Conservation (phyloP, 345 rosid genomes). For the Chamaenerion angustifolium region DNA sequence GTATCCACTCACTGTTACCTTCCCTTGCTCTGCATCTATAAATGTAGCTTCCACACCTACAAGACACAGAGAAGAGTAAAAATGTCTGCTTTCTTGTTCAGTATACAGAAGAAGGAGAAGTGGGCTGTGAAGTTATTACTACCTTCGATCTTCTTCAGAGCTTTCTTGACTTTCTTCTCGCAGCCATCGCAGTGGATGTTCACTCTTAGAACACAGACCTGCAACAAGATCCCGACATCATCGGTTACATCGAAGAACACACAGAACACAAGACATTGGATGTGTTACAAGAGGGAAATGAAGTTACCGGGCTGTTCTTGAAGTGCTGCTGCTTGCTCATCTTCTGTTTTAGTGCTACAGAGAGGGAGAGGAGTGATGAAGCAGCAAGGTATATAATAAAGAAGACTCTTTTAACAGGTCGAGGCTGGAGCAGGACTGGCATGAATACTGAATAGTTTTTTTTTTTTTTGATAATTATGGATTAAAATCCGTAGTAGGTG, state of each 20-base stretch:
- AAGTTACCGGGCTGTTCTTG: slow-evolving; percentile 4
- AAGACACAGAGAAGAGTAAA: slow-evolving; percentile 2
- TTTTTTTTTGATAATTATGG: too few relatives aligned
- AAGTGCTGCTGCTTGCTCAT: background rate
- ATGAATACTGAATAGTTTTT: too few relatives aligned
- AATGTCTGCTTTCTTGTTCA: too few relatives aligned
- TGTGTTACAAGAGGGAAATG: background rate
- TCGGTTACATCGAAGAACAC: background rate
- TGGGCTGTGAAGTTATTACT: background rate
- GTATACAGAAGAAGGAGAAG: too few relatives aligned
- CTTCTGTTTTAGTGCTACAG: background rate
- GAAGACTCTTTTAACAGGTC: too few relatives aligned
- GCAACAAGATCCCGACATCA: slow-evolving; percentile 15
- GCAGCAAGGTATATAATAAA: slow-evolving; percentile 6
- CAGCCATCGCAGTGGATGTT: slow-evolving; percentile 96
- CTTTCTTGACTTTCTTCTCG: slow-evolving; percentile 64
- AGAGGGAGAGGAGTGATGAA: slow-evolving; percentile 2
- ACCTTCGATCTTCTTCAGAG: slow-evolving; percentile 75
- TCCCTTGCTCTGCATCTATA: slow-evolving; percentile 78
- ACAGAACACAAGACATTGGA: background rate
- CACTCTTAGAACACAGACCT: slow-evolving; percentile 78
- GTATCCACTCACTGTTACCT: slow-evolving; percentile 71
- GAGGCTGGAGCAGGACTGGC: too few relatives aligned
- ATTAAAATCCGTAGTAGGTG: too few relatives aligned
- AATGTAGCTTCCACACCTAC: slow-evolving; percentile 55